Conservation (phyloP, 495 filamentous ascomycete species). For the Penicillium atrosanguineum region DNA sequence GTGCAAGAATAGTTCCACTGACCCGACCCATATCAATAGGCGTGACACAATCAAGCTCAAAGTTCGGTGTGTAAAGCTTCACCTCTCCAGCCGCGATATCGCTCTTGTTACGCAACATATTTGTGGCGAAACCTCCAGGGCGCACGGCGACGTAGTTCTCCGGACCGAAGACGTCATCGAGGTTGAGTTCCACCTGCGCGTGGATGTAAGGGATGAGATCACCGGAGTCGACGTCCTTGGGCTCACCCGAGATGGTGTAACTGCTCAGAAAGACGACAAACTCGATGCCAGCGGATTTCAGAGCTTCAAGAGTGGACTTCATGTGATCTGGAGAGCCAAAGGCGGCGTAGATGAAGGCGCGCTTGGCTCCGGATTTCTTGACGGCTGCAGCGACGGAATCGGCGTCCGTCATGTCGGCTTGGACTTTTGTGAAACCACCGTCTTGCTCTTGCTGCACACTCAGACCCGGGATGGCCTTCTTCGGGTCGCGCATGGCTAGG, state of each 20-base stretch:
- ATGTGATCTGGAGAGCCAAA: constrained; percentile 9
- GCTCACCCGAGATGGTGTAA: constrained; percentile 7
- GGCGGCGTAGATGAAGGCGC: constrained; percentile 13
- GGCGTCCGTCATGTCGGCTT: constrained; percentile 16
- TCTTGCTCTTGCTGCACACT: neutral
- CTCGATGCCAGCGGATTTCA: constrained; percentile 15
- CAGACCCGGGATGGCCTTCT: constrained; percentile 10
- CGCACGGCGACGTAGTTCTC: constrained; percentile 12
- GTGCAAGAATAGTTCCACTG: constrained; percentile 4
- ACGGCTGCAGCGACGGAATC: constrained; percentile 9
- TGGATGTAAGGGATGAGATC: constrained; percentile 13
- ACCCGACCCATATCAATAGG: constrained; percentile 15
- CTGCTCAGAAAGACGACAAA: constrained; percentile 21
- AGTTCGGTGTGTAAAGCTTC: constrained; percentile 1
- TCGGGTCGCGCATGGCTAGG: constrained; percentile 13
- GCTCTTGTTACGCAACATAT: constrained; percentile 3
- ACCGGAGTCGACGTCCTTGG: neutral
- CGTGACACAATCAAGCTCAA: constrained; percentile 15
- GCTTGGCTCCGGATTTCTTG: constrained; percentile 6
- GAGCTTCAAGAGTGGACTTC: constrained; percentile 3
- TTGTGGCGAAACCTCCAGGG: constrained; percentile 15
- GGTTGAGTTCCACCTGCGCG: constrained; percentile 14
- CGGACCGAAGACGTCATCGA: constrained; percentile 18
- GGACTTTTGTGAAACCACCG: constrained; percentile 2
- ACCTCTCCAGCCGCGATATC: constrained; percentile 10